Conservation (phyloP, 805 yeast genomes). For the Babjeviella inositovora region DNA sequence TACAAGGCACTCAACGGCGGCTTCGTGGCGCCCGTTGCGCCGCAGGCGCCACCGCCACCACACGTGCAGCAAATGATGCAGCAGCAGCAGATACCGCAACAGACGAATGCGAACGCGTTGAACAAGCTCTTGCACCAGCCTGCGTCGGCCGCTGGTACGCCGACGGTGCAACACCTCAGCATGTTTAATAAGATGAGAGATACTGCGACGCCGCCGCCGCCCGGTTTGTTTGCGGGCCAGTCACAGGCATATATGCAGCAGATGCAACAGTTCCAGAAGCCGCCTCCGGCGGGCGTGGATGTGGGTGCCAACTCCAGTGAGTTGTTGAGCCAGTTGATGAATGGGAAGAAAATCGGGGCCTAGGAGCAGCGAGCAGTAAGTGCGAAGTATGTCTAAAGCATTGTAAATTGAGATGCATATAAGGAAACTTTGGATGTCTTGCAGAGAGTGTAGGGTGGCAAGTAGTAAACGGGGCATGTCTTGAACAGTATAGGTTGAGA, state of each 20-base stretch:
- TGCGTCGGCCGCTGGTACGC: conserved; percentile 8
- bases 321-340: conserved; percentile 70
- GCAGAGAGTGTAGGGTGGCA: no score
- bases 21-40: conserved; percentile 1
- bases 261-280: conserved; percentile 7
- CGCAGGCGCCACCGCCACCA: conserved; percentile 11
- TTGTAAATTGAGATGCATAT: no score
- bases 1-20: conserved; percentile 1
- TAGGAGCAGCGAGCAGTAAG: no score
- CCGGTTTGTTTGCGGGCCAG: conserved; percentile 32
- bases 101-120: conserved; percentile 3
- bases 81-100: conserved; percentile 5
- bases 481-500: no score
- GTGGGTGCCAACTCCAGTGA: conserved; percentile 52
- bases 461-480: no score
- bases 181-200: conserved; percentile 15
- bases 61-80: conserved; percentile 10
- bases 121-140: conserved; percentile 2
- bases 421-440: no score
- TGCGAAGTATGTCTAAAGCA: no score
- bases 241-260: conserved; percentile 3
- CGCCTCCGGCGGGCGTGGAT: conserved; percentile 6
- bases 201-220: conserved; percentile 56
- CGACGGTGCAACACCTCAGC: conserved; percentile 11
- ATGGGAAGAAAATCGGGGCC: conserved; percentile 41